Evolutionary conservation across 2,329 filamentous ascomycete genomes (phyloP).

Genomic region (Conoideocrella luteorostrata): DNA sequence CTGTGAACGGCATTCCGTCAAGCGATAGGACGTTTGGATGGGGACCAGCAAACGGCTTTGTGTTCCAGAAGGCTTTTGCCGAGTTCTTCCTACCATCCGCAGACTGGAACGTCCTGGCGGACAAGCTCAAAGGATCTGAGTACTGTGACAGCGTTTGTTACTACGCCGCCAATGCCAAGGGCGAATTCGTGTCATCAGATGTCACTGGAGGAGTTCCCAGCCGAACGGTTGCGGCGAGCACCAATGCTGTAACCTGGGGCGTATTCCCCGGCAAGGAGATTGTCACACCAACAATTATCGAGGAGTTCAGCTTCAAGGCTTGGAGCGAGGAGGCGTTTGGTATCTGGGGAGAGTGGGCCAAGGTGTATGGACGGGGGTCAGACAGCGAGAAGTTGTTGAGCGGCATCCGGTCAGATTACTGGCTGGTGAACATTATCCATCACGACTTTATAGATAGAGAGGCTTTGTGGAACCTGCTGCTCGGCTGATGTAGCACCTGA

Average conservation of each 20-base stretch:
- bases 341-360: conserved; percentile 91
- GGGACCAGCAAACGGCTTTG: conserved; percentile 87
- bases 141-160: conserved; percentile 68
- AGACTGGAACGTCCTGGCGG: conserved; percentile 64
- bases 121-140: conserved; percentile 52
- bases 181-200: conserved; percentile 73
- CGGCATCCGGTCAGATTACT: conserved; percentile 60
- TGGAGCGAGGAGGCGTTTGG: conserved; percentile 96
- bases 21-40: conserved; percentile 79
- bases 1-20: conserved; percentile 78
- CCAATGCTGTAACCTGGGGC: conserved; percentile 96
- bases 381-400: conserved; percentile 67
- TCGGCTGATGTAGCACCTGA: conserved; percentile 25
- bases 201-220: conserved; percentile 29
- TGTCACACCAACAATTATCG: conserved; percentile 91
- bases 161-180: conserved; percentile 74
- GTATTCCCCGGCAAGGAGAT: conserved; percentile 95
- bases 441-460: conserved; percentile 68
- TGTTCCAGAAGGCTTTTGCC: conserved; percentile 97
- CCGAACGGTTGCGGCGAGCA: conserved; percentile 43
- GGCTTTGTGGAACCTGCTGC: conserved; percentile 65
- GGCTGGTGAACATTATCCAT: conserved; percentile 88
- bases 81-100: conserved; percentile 80
- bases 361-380: conserved; percentile 73
- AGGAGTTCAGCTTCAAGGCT: conserved; percentile 85